Percentiles rank a stretch among this genome's conserved stretches.
Conservation (phyloP, 805 yeast genomes). For the Kazachstania africana region DNA sequence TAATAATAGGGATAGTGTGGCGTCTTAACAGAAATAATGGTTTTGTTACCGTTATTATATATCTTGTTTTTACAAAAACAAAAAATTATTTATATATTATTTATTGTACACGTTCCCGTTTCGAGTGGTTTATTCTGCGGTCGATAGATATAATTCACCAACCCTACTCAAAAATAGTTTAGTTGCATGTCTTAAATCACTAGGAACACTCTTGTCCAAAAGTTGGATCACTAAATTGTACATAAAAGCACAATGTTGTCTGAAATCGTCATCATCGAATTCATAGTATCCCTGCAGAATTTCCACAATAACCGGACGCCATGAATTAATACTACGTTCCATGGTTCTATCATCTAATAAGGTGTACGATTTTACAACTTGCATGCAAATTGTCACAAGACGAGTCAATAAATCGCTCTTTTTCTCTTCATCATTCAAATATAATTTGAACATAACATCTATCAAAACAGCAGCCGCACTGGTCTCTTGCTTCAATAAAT, state of each 20-base stretch:
- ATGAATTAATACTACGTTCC: constrained; percentile 68
- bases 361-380: constrained; percentile 58
- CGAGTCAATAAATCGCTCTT: constrained; percentile 31
- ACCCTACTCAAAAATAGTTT: constrained; percentile 46
- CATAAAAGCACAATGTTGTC: constrained; percentile 43
- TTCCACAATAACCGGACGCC: constrained; percentile 90
- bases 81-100: too few species aligned
- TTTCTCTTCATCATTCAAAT: constrained; percentile 38
- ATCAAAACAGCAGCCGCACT: constrained; percentile 81
- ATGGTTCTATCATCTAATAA: constrained; percentile 61
- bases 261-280: constrained; percentile 64
- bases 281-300: constrained; percentile 73
- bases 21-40: too few species aligned
- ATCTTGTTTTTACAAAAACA: too few species aligned
- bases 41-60: too few species aligned
- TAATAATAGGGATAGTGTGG: too few species aligned
- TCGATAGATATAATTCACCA: constrained; percentile 35
- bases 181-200: constrained; percentile 51
- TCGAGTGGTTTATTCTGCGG: too few species aligned
- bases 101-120: too few species aligned
- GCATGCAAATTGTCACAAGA: constrained; percentile 56
- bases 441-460: constrained; percentile 67
- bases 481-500: constrained; percentile 82
- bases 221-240: constrained; percentile 48
- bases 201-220: constrained; percentile 47